These are phyloP conservation scores for Suillus fuscotomentosus DNA, from an alignment of 768 basidiomycete genomes.

Conservation along the genomic window DNA sequence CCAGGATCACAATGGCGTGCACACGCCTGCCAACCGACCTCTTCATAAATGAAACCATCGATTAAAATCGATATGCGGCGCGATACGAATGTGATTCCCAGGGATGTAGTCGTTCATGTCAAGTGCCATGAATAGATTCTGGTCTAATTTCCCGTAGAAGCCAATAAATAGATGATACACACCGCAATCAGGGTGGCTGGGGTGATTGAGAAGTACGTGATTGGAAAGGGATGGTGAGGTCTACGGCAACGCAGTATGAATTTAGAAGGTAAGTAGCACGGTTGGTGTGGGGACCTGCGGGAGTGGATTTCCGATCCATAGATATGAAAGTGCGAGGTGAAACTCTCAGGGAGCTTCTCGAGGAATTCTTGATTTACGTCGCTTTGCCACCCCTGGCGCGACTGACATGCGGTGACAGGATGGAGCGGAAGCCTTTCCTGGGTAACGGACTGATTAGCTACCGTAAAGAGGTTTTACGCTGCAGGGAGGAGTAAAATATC, in stretches of 20 bases:
- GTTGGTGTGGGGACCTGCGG: constrained; percentile 7
- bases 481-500: constrained; percentile 12
- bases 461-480: constrained; percentile 11
- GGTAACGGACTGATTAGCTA: constrained; percentile 7
- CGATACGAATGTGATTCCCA: constrained; percentile 12
- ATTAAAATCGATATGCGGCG: constrained; percentile 18
- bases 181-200: constrained; percentile 21
- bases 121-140: constrained; percentile 13
- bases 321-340: constrained; percentile 5
- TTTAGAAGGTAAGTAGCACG: constrained; percentile 8
- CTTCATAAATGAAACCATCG: constrained; percentile 27
- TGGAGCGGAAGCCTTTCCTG: constrained; percentile 8
- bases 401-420: constrained; percentile 13
- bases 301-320: constrained; percentile 11
- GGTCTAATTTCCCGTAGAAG: constrained; percentile 6
- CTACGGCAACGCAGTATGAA: constrained; percentile 15
- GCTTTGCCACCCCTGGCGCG: constrained; percentile 11
- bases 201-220: constrained; percentile 19
- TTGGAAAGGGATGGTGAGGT: constrained; percentile 10
- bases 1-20: constrained; percentile 10
- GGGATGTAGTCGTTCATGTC: constrained; percentile 6
- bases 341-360: constrained; percentile 8
- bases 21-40: constrained; percentile 16
- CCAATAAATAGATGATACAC: constrained; percentile 6
- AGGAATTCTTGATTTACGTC: constrained; percentile 25